These are phyloP conservation scores for Boletellus sp. DNA, from an alignment of 768 basidiomycete species.

Conservation along the genomic window DNA sequence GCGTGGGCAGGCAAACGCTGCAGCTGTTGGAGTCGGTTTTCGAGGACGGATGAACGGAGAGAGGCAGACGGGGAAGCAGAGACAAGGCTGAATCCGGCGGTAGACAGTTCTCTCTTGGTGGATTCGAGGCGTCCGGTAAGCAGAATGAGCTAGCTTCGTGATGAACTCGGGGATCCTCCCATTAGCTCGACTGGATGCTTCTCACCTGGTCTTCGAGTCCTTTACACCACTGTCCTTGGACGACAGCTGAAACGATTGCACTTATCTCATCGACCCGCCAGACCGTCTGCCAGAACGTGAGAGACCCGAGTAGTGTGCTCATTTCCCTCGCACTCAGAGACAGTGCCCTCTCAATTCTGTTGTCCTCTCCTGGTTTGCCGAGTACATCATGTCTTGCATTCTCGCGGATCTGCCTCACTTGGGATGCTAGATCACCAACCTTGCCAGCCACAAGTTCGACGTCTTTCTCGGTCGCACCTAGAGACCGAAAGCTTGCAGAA, in stretches of 20 bases:
- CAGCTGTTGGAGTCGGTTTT: conserved; percentile 56
- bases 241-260: conserved; percentile 29
- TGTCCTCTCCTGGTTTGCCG: conserved; percentile 23
- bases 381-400: conserved; percentile 38
- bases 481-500: conserved; percentile 31
- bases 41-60: conserved; percentile 52
- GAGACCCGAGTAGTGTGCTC: conserved; percentile 26
- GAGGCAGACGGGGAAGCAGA: conserved; percentile 27
- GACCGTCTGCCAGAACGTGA: conserved; percentile 39
- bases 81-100: conserved; percentile 39
- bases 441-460: conserved; percentile 35
- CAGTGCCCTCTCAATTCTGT: conserved; percentile 28
- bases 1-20: conserved; percentile 41
- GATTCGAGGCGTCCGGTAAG: conserved; percentile 57
- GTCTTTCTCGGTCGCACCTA: conserved; percentile 31
- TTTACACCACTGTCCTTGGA: conserved; percentile 37
- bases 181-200: neutral
- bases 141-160: conserved; percentile 48
- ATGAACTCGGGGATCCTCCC: neutral
- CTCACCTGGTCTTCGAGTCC: conserved; percentile 50
- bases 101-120: conserved; percentile 43
- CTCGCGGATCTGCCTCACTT: conserved; percentile 39
- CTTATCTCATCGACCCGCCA: conserved; percentile 42
- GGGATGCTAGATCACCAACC: conserved; percentile 35
- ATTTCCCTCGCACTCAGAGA: conserved; percentile 29